Conservation (phyloP, 495 filamentous ascomycete genomes). For the Trichoderma virens region DNA sequence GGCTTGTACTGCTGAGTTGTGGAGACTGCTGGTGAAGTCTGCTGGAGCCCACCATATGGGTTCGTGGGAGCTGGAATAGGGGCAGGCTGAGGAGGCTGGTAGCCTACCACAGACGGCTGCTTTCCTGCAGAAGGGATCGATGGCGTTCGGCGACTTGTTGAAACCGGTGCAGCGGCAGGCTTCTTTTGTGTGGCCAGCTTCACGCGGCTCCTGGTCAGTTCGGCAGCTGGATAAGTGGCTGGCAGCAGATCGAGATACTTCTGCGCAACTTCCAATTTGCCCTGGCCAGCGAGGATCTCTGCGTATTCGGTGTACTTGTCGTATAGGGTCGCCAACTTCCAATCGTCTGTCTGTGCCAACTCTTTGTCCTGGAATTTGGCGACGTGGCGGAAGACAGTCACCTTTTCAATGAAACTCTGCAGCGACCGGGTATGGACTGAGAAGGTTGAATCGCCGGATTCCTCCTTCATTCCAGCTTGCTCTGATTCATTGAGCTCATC, state of each 20-base stretch:
- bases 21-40: constrained; percentile 13
- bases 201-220: constrained; percentile 78
- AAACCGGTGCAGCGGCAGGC: constrained; percentile 23
- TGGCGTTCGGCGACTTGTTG: constrained; percentile 15
- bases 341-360: constrained; percentile 57
- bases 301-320: constrained; percentile 96
- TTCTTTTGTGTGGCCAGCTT: constrained; percentile 74
- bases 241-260: constrained; percentile 89
- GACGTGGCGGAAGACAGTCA: constrained; percentile 91
- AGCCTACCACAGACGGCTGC: constrained; percentile 24
- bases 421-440: constrained; percentile 84
- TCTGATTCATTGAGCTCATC: constrained; percentile 78
- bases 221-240: constrained; percentile 75
- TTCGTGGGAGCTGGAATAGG: constrained; percentile 27
- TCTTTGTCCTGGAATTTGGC: constrained; percentile 85
- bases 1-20: constrained; percentile 23
- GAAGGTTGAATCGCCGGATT: constrained; percentile 68
- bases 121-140: constrained; percentile 18
- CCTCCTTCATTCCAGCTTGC: constrained; percentile 59
- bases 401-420: constrained; percentile 95
- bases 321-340: constrained; percentile 85
- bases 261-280: constrained; percentile 76
- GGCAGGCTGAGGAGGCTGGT: constrained; percentile 32
- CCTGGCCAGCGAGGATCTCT: constrained; percentile 86
- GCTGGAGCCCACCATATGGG: constrained; percentile 22